A percentile compares a stretch with the other conserved stretches of the same genome.
phyloP scores from a whole-genome alignment of 352 stramenopile species.

The Phytophthora cryptogea region DNA sequence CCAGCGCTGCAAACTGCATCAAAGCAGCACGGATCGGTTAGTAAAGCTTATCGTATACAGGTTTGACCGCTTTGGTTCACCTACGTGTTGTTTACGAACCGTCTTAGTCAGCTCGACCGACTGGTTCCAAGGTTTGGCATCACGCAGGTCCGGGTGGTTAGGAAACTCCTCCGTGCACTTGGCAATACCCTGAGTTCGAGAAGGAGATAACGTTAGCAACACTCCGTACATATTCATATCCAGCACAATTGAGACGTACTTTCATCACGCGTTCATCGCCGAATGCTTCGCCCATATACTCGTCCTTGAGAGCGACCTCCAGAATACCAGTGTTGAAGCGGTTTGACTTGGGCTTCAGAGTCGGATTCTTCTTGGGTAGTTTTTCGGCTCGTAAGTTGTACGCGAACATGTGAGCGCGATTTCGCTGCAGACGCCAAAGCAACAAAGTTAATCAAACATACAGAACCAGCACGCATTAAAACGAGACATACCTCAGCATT shows the following conservation, averaged over 20 bases:
- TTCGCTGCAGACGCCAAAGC: constrained; percentile 43
- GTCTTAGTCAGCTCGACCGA: constrained; percentile 57
- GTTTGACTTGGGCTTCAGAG: constrained; percentile 68
- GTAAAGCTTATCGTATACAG: constrained; percentile 14
- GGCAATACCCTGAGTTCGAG: constrained; percentile 45
- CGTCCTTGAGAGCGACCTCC: constrained; percentile 63
- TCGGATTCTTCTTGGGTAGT: constrained; percentile 79
- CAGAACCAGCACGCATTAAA: neutral
- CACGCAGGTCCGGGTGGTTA: constrained; percentile 65
- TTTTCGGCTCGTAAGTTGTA: constrained; percentile 90
- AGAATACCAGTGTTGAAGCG: constrained; percentile 84
- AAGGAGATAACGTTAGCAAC: neutral
- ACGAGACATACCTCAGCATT: constrained; percentile 62
- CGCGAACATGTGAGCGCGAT: constrained; percentile 77
- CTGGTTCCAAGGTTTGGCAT: constrained; percentile 65
- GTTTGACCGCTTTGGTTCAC: neutral
- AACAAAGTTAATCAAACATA: neutral
- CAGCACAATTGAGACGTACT: constrained; percentile 26
- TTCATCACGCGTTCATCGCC: constrained; percentile 71
- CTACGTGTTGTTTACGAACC: constrained; percentile 55
- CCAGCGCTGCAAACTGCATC: constrained; percentile 40
- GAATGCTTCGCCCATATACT: constrained; percentile 69
- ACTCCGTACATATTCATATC: neutral
- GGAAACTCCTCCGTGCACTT: constrained; percentile 82
- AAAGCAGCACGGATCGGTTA: constrained; percentile 9